These are phyloP conservation scores for Botryobasidium botryosum DNA, from an alignment of 768 basidiomycete genomes.

Conservation along the genomic window DNA sequence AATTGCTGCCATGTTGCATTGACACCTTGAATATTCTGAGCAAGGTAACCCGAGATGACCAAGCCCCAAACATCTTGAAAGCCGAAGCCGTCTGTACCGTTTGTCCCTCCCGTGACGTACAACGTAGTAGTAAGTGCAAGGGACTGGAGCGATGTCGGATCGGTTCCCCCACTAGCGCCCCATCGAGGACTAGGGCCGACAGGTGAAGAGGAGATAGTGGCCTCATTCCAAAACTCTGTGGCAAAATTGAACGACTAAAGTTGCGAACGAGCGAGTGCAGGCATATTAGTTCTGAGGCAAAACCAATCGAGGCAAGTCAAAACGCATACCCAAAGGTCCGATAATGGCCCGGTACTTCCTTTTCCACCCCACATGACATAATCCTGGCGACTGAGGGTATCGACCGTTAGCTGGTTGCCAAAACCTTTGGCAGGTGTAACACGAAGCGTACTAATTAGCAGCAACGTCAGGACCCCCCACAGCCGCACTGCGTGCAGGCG, in stretches of 20 bases:
- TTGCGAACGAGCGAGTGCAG: slow-evolving; percentile 2
- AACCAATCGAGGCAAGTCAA: neutral
- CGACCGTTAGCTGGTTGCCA: slow-evolving; percentile 76
- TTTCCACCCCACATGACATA: slow-evolving; percentile 62
- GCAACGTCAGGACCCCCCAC: no score
- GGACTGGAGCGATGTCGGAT: slow-evolving; percentile 25
- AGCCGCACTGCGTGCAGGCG: slow-evolving; percentile 43
- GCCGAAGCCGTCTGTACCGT: slow-evolving; percentile 28
- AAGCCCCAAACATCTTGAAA: slow-evolving; percentile 59
- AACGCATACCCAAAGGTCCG: slow-evolving; percentile 55
- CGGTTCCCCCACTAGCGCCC: slow-evolving; percentile 61
- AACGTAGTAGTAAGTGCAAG: slow-evolving; percentile 37
- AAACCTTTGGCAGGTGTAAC: slow-evolving; percentile 27
- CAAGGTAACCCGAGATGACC: slow-evolving; percentile 48
- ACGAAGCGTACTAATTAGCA: no score
- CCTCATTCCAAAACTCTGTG: neutral
- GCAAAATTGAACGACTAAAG: neutral
- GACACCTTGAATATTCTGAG: slow-evolving; percentile 41
- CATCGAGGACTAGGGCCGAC: slow-evolving; percentile 45
- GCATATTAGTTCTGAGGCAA: slow-evolving; percentile 2
- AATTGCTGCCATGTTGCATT: slow-evolving; percentile 44
- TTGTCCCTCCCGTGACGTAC: slow-evolving; percentile 54
- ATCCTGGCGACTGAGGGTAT: slow-evolving; percentile 51
- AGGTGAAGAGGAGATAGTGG: slow-evolving; percentile 19
- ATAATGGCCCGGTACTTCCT: slow-evolving; percentile 35